A percentile compares a stretch with the other conserved stretches of the same genome.
These are phyloP conservation scores for Phanerochaete sordida DNA, from an alignment of 768 basidiomycete species.

Conservation along the genomic window DNA sequence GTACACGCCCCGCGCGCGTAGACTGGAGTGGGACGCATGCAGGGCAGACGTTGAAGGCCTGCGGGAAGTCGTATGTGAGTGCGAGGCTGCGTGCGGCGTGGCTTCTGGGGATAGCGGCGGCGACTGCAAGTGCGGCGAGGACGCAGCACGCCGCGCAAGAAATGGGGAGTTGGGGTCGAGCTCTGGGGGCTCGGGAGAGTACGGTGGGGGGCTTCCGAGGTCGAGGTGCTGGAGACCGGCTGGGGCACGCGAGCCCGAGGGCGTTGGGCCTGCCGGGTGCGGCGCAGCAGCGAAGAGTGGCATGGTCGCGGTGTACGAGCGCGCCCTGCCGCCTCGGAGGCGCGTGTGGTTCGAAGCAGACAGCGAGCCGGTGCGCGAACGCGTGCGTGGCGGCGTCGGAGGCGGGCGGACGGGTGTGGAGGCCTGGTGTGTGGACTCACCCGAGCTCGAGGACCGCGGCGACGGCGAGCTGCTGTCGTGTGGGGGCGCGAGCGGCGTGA, in stretches of 20 bases:
- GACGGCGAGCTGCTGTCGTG: background rate
- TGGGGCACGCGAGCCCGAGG: background rate
- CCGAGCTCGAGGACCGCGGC: background rate
- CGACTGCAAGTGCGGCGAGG: slow-evolving; percentile 12
- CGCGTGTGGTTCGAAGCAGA: background rate
- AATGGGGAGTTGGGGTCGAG: slow-evolving; percentile 5
- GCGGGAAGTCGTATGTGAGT: slow-evolving; percentile 2
- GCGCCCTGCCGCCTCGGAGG: background rate
- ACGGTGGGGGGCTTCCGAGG: slow-evolving; percentile 16
- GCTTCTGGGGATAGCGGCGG: slow-evolving; percentile 1
- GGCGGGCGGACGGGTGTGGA: background rate
- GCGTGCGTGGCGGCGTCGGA: background rate
- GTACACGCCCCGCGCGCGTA: background rate
- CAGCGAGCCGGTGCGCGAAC: background rate
- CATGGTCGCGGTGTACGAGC: background rate
- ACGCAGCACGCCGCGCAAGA: slow-evolving; percentile 8
- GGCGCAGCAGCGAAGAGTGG: background rate
- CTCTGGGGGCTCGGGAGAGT: slow-evolving; percentile 10
- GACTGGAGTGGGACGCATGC: background rate
- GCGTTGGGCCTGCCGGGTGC: background rate
- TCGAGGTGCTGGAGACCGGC: background rate
- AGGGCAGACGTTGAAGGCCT: slow-evolving; percentile 4
- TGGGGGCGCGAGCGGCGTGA: background rate
- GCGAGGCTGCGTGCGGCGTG: background rate
- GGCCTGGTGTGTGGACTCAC: background rate